These are phyloP conservation scores for Syzygium grande DNA, from an alignment of 345 rosid species.

Conservation along the genomic window DNA sequence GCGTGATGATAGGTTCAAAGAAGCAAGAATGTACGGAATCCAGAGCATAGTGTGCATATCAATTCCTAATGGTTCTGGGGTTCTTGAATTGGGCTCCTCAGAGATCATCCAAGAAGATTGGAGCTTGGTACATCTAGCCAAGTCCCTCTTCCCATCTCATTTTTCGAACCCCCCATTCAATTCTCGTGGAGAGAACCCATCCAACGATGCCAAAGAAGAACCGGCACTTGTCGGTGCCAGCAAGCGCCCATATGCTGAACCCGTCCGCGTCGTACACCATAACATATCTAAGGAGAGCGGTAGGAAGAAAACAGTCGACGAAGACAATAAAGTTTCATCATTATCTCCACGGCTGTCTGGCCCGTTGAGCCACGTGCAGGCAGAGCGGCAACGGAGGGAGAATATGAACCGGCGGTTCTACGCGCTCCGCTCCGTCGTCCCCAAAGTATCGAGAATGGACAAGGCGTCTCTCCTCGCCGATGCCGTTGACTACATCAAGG, in stretches of 20 bases:
- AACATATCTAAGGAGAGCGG: neutral
- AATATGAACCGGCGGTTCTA: neutral
- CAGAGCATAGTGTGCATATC: constrained; percentile 9
- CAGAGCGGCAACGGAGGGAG: neutral
- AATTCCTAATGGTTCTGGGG: constrained; percentile 3
- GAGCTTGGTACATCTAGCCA: neutral
- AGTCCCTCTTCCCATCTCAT: constrained; percentile 1
- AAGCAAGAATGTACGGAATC: constrained; percentile 11
- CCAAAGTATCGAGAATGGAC: neutral
- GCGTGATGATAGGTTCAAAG: constrained; percentile 8
- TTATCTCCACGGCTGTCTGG: neutral
- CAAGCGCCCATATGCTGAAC: neutral
- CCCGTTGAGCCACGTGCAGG: neutral
- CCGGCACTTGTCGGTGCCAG: too few species aligned
- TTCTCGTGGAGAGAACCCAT: neutral
- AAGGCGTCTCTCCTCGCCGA: too few species aligned
- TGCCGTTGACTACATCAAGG: too few species aligned
- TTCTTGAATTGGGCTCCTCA: constrained; percentile 17
- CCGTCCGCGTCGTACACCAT: neutral
- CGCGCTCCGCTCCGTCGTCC: neutral
- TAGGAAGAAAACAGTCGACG: neutral
- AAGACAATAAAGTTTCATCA: neutral
- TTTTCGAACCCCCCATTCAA: neutral
- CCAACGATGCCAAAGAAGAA: neutral
- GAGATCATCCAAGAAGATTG: constrained; percentile 5